A percentile compares a stretch with the other conserved stretches of the same genome.
Evolutionary conservation across 345 rosid species (phyloP).

Genomic region (Acer yangbiense): DNA sequence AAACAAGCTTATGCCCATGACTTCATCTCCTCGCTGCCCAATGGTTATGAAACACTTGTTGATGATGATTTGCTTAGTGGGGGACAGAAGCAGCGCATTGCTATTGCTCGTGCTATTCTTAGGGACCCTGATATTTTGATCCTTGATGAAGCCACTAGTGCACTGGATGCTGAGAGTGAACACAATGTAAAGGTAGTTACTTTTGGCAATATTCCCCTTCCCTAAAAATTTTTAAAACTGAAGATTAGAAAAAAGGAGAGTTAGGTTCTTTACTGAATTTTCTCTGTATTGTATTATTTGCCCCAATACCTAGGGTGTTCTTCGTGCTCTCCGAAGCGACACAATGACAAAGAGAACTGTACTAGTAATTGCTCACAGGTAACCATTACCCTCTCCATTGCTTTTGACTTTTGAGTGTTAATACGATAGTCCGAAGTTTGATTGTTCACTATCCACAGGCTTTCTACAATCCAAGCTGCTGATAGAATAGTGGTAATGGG

Average conservation of each 20-base stretch:
- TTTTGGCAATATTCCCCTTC: background rate
- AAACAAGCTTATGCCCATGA: constrained; percentile 93
- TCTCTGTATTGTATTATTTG: constrained; percentile 8
- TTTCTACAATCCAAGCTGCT: constrained; percentile 91
- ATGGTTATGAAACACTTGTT: constrained; percentile 80
- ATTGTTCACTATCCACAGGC: constrained; percentile 48
- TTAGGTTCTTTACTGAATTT: constrained; percentile 4
- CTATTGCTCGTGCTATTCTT: constrained; percentile 94
- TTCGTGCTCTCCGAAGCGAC: constrained; percentile 67
- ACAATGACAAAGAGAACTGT: constrained; percentile 67
- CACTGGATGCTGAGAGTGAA: constrained; percentile 97
- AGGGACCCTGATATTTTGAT: constrained; percentile 88
- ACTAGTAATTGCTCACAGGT: constrained; percentile 92
- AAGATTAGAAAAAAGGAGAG: background rate
- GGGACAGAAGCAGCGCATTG: constrained; percentile 97
- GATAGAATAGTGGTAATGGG: constrained; percentile 92
- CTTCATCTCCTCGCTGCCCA: constrained; percentile 80
- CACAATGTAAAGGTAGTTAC: constrained; percentile 80
- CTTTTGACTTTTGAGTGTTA: background rate
- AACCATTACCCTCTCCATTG: background rate
- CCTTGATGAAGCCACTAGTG: constrained; percentile 97
- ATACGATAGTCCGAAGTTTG: constrained; percentile 19
- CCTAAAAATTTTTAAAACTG: background rate
- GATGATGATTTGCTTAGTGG: constrained; percentile 99
- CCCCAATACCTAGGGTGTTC: constrained; percentile 62